Conservation (phyloP, 495 filamentous ascomycete species). For the Daldinia concentrica region DNA sequence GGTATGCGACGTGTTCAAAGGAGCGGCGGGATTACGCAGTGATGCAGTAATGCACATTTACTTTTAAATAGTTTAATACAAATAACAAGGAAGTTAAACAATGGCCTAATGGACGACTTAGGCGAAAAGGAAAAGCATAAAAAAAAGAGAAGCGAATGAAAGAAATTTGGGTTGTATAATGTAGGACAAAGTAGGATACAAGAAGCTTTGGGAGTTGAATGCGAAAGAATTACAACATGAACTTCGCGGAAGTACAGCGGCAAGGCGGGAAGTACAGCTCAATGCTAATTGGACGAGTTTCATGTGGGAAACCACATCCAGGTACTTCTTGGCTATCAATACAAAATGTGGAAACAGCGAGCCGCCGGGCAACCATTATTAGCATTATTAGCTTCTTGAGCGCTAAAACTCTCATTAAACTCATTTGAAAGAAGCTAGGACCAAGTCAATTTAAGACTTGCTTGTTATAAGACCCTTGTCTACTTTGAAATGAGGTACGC, state of each 20-base stretch:
- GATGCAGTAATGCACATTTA: conserved; percentile 7
- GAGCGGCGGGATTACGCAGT: conserved; percentile 33
- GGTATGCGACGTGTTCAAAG: conserved; percentile 41
- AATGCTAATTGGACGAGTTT: conserved; percentile 21
- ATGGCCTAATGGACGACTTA: conserved; percentile 10
- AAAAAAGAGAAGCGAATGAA: conserved; percentile 38
- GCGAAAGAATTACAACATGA: conserved; percentile 14
- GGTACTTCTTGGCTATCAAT: conserved; percentile 1
- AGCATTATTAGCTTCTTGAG: not conserved
- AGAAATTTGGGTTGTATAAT: conserved; percentile 5
- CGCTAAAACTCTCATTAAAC: conserved; percentile 7
- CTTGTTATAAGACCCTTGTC: conserved; percentile 18
- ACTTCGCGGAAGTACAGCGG: not conserved
- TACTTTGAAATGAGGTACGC: conserved; percentile 14
- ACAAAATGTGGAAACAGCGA: conserved; percentile 3
- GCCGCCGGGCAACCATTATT: conserved; percentile 30
- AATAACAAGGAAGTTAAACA: conserved; percentile 11
- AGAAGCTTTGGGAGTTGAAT: conserved; percentile 20
- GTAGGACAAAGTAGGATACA: conserved; percentile 1
- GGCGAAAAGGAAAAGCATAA: conserved; percentile 17
- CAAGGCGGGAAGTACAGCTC: conserved; percentile 3
- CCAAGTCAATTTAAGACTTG: conserved; percentile 21
- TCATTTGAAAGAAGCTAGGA: conserved; percentile 16
- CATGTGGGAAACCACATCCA: conserved; percentile 18
- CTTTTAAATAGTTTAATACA: not conserved